phyloP scores from a whole-genome alignment of 768 basidiomycete species.

The Suillus spraguei region DNA sequence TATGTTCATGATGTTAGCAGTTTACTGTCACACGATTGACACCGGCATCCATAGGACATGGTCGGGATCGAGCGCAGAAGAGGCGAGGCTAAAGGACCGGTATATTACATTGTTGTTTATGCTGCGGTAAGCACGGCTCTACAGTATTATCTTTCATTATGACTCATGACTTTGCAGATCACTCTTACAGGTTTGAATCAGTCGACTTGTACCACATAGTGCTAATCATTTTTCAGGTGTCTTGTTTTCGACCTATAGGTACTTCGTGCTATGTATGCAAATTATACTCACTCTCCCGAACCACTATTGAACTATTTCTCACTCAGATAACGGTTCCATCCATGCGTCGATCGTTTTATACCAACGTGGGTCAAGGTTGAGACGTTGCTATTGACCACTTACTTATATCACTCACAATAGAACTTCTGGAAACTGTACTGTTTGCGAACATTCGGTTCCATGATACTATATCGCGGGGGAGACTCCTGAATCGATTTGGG shows the following conservation, averaged over 20 bases:
- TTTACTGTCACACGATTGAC: constrained; percentile 27
- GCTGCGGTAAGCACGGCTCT: constrained; percentile 47
- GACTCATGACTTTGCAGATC: constrained; percentile 32
- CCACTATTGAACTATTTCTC: constrained; percentile 11
- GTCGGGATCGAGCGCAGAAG: constrained; percentile 52
- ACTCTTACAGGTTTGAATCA: constrained; percentile 28
- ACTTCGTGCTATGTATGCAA: constrained; percentile 69
- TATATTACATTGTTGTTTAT: constrained; percentile 60
- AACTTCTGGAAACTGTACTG: constrained; percentile 75
- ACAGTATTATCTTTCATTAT: constrained; percentile 24
- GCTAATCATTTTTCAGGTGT: constrained; percentile 38
- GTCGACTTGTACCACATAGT: not conserved
- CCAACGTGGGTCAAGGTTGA: constrained; percentile 45
- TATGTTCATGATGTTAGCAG: constrained; percentile 24
- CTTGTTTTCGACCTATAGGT: constrained; percentile 56
- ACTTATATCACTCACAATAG: constrained; percentile 27
- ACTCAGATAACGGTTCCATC: constrained; percentile 73
- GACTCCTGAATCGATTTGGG: constrained; percentile 81
- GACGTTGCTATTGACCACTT: not conserved
- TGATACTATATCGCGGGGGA: constrained; percentile 86
- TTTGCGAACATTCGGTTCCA: constrained; percentile 93
- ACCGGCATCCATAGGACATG: constrained; percentile 43
- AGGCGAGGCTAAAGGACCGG: constrained; percentile 44
- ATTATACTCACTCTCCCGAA: not conserved
- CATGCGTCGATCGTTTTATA: constrained; percentile 79